These are phyloP conservation scores for Arabidopsis suecica DNA, from an alignment of 345 rosid genomes.

Conservation along the genomic window DNA sequence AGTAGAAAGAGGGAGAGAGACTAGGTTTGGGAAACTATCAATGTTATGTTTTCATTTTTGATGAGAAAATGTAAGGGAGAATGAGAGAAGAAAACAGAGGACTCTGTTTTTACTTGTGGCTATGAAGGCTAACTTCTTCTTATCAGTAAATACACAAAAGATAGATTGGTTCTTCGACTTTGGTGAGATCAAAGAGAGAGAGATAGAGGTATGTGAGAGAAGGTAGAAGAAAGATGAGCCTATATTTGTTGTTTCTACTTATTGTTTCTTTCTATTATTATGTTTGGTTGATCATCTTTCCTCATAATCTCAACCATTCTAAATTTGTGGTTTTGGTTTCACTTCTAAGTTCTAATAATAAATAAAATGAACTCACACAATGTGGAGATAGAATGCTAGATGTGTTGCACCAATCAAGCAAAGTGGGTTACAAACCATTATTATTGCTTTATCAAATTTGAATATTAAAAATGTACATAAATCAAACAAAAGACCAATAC, in stretches of 20 bases:
- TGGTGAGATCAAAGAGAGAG: constrained; percentile 11
- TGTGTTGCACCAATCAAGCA: constrained; percentile 15
- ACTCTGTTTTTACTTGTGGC: constrained; percentile 37
- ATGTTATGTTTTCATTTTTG: constrained; percentile 14
- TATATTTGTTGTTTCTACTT: constrained; percentile 37
- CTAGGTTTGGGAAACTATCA: constrained; percentile 17
- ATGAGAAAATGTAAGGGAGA: constrained; percentile 7
- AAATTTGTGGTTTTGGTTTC: constrained; percentile 37
- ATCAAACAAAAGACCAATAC: constrained; percentile 19
- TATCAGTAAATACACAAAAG: not conserved
- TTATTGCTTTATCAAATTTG: not conserved
- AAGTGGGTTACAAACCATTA: not conserved
- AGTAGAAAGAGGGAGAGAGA: constrained; percentile 1
- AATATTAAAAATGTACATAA: not conserved
- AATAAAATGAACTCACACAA: not conserved
- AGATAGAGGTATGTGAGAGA: constrained; percentile 28
- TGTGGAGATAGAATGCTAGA: constrained; percentile 9
- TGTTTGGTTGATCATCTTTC: constrained; percentile 39
- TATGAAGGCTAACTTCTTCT: constrained; percentile 20
- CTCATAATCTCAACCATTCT: constrained; percentile 29
- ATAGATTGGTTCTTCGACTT: constrained; percentile 22
- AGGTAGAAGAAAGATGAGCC: constrained; percentile 26
- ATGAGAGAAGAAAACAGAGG: constrained; percentile 39
- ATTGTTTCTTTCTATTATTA: constrained; percentile 33
- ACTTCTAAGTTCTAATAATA: constrained; percentile 23